Percentiles rank a stretch among this genome's conserved stretches.
phyloP scores from a whole-genome alignment of 2,329 filamentous ascomycete species.

The Cladosporium sp. region DNA sequence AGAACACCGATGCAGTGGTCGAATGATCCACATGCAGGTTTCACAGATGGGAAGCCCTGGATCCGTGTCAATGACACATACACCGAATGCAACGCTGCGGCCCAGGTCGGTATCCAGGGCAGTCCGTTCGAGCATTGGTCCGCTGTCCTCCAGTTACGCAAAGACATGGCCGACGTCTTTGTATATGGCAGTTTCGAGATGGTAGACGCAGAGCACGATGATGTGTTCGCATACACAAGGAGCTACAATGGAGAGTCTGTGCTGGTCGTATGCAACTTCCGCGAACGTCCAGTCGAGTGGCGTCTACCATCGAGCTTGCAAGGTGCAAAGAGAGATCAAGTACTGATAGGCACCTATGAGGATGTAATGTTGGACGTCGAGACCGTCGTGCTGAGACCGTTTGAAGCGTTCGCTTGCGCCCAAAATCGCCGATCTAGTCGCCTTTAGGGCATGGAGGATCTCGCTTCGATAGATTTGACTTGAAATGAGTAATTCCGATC shows the following conservation, averaged over 20 bases:
- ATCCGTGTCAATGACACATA: constrained; percentile 54
- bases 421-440: not conserved
- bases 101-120: constrained; percentile 52
- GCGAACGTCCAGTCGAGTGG: constrained; percentile 2
- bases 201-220: constrained; percentile 15
- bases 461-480: too few species aligned
- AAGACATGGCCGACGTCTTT: constrained; percentile 54
- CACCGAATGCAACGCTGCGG: constrained; percentile 52
- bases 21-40: constrained; percentile 53
- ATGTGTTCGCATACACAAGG: constrained; percentile 17
- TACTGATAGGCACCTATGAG: not conserved
- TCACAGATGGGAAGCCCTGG: constrained; percentile 55
- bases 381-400: not conserved
- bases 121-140: constrained; percentile 58
- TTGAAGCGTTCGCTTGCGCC: not conserved
- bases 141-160: constrained; percentile 50
- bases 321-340: not conserved
- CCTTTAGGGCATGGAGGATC: not conserved
- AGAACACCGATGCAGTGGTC: constrained; percentile 65
- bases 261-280: constrained; percentile 17
- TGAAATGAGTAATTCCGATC: not conserved
- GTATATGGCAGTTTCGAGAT: constrained; percentile 48
- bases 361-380: not conserved
- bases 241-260: constrained; percentile 3
- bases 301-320: constrained; percentile 4